A percentile compares a stretch with the other conserved stretches of the same genome.
Conservation (phyloP, 2,329 filamentous ascomycete genomes). For the Verticillium dahliae region DNA sequence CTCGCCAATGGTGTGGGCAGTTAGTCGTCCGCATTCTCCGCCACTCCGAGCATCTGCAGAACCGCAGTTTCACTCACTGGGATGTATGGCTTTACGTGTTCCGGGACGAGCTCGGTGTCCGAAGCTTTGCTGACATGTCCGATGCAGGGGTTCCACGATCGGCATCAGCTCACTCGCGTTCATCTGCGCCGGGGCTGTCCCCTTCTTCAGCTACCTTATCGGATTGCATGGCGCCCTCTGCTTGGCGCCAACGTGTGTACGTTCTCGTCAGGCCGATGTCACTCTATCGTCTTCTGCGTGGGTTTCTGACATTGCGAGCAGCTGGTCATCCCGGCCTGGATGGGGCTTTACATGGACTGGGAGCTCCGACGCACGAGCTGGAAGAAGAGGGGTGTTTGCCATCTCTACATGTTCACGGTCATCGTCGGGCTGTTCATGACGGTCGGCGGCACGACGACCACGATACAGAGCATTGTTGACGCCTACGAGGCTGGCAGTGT, state of each 20-base stretch:
- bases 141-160: constrained; percentile 11
- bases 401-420: constrained; percentile 13
- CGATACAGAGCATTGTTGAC: constrained; percentile 18
- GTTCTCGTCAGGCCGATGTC: background rate
- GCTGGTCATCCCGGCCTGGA: constrained; percentile 17
- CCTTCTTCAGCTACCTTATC: constrained; percentile 18
- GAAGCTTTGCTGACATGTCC: background rate
- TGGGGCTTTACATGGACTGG: constrained; percentile 15
- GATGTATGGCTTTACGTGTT: constrained; percentile 19
- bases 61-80: constrained; percentile 25
- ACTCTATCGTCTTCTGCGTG: no score
- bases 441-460: constrained; percentile 17
- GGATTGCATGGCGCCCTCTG: constrained; percentile 18
- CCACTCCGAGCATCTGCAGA: constrained; percentile 24
- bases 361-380: constrained; percentile 4
- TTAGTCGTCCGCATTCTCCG: constrained; percentile 29
- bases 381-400: constrained; percentile 3
- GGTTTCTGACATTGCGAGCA: background rate
- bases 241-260: constrained; percentile 19
- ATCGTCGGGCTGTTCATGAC: constrained; percentile 15
- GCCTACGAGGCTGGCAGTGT: constrained; percentile 15
- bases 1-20: background rate
- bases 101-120: background rate
- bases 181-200: constrained; percentile 14
- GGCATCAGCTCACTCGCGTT: constrained; percentile 13